Evolutionary conservation across 2,329 filamentous ascomycete genomes (phyloP), one percentile per base, ranked within the genome.

Genomic region (Neopestalotiopsis clavispora): DNA sequence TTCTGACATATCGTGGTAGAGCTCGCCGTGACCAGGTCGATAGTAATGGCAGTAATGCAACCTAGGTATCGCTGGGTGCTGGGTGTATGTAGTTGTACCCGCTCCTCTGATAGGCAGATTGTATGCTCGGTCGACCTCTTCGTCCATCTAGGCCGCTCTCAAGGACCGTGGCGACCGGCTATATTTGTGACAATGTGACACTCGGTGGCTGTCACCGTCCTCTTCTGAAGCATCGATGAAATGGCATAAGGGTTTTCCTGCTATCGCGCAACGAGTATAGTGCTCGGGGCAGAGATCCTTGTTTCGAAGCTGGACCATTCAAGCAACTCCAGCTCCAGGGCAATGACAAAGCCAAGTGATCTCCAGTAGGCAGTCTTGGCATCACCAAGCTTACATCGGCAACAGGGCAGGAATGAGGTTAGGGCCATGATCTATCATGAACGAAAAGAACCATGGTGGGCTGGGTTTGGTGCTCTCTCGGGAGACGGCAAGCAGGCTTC

Each of bases 241-340:
- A 20, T 52, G 7, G 45, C 45, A 52, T 52, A 1, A 38, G 7
- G 23, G 6, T 20, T 52, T 20, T 52, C 45, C 17, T 23, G n/a
- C 45, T 52, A 52, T 52, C 45, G 45, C 45, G 45, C n/a, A 52
- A 52, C 45, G 45, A 52, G 45, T 52, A 52, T 52, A 52, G 45
- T 52, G 45, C 45, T 52, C 45, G n/a, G 45, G 42, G 17, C 17
- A 52, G 45, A 7, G n/a, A 20, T 20, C 45, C 45, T n/a, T 17
- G 45, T 52, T 17, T 52, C 45, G 45, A 52, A 20, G 45, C 45
- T 20, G 6, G 7, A 52, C 34, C 34, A 38, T 9, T 52, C 45
- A 20, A 52, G 45, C 45, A 38, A 52, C 45, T 28, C 23, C 23
- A 28, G 23, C 23, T 28, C n/a, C n/a, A 23, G 45, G 45, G 34